Conservation (phyloP, 1,284 basidiomycete species). For the Ceratobasidium sp. region DNA sequence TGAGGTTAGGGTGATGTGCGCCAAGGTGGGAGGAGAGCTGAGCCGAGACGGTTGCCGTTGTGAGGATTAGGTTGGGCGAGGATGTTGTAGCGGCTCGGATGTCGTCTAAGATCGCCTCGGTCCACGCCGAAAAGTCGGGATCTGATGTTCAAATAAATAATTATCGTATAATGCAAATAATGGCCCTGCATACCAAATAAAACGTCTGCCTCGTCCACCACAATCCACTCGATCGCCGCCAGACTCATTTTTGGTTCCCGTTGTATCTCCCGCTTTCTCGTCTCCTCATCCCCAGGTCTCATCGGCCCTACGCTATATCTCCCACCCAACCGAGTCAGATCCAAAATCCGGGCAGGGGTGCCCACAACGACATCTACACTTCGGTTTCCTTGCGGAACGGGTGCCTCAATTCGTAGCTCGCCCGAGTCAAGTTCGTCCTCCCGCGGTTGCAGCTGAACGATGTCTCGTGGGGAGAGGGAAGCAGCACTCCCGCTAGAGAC, state of each 20-base stretch:
- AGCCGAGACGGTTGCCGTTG: slow-evolving; percentile 89
- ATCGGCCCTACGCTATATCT: slow-evolving; percentile 31
- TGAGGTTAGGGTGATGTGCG: slow-evolving; percentile 69
- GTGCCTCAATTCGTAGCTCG: slow-evolving; percentile 49
- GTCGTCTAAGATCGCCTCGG: slow-evolving; percentile 74
- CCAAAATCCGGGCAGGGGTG: slow-evolving; percentile 64
- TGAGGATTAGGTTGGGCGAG: slow-evolving; percentile 84
- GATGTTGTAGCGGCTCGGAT: slow-evolving; percentile 68
- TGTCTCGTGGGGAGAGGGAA: slow-evolving; percentile 44
- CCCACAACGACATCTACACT: slow-evolving; percentile 81
- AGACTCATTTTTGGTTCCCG: slow-evolving; percentile 68
- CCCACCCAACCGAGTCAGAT: slow-evolving; percentile 39
- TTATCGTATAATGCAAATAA: not conserved
- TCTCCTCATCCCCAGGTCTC: slow-evolving; percentile 23
- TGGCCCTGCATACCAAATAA: slow-evolving; percentile 73
- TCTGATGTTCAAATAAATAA: slow-evolving; percentile 62
- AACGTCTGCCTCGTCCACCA: slow-evolving; percentile 91
- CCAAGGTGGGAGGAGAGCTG: slow-evolving; percentile 77
- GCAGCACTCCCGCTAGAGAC: slow-evolving; percentile 65
- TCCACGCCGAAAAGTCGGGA: slow-evolving; percentile 81
- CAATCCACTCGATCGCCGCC: slow-evolving; percentile 82
- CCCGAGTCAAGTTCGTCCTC: slow-evolving; percentile 9
- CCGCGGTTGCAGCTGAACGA: not conserved
- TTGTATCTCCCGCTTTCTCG: slow-evolving; percentile 34
- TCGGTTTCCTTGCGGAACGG: slow-evolving; percentile 50